A percentile compares a stretch with the other conserved stretches of the same genome.
These are phyloP conservation scores for Fusarium guadeloupense DNA, from an alignment of 2,329 filamentous ascomycete genomes.

Conservation along the genomic window DNA sequence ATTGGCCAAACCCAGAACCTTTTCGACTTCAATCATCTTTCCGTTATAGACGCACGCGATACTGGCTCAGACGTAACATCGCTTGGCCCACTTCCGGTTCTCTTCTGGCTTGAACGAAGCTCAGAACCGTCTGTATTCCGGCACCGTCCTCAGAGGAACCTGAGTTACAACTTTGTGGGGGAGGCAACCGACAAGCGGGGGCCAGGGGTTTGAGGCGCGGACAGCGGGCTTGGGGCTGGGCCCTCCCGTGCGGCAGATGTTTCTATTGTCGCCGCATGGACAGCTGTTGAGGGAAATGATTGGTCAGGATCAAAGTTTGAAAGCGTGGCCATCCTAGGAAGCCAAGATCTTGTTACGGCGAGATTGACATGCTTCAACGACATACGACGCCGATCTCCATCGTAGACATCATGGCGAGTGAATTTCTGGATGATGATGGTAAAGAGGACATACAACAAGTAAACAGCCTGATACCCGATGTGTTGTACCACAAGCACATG, in stretches of 20 bases:
- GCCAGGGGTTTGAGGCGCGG: constrained; percentile 28
- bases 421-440: background rate
- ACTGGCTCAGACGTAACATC: constrained; percentile 1
- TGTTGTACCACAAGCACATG: background rate
- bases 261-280: constrained; percentile 46
- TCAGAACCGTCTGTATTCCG: constrained; percentile 3
- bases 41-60: constrained; percentile 6
- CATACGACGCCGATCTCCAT: constrained; percentile 12
- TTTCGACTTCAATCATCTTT: constrained; percentile 1
- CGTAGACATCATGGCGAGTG: background rate
- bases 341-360: constrained; percentile 30
- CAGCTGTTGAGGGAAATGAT: constrained; percentile 28
- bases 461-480: background rate
- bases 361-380: constrained; percentile 16
- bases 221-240: constrained; percentile 39
- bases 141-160: constrained; percentile 15
- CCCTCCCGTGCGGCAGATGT: constrained; percentile 43
- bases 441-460: background rate
- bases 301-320: constrained; percentile 31
- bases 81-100: constrained; percentile 13
- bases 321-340: constrained; percentile 28
- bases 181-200: constrained; percentile 38
- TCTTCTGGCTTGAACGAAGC: constrained; percentile 10
- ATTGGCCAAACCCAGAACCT: constrained; percentile 22
- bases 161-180: constrained; percentile 36